phyloP scores from a whole-genome alignment of 495 filamentous ascomycete genomes.

The Xylaria sp. region DNA sequence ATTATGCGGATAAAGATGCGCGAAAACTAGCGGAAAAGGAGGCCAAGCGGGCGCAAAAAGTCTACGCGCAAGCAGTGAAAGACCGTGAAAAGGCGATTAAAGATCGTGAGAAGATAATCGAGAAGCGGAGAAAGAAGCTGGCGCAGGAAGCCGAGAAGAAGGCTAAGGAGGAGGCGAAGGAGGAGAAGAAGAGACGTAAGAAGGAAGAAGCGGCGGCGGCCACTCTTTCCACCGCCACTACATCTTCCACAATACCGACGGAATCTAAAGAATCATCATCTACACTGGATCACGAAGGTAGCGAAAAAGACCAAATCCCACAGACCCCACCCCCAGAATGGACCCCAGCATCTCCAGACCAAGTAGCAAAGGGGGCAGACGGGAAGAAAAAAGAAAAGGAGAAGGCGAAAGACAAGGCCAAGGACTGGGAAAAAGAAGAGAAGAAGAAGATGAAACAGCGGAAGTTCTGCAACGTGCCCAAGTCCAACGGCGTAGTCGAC shows the following conservation, averaged over 20 bases:
- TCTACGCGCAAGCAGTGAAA: conserved; percentile 67
- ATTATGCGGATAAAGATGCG: conserved; percentile 63
- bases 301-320: conserved; percentile 18
- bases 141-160: conserved; percentile 54
- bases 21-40: conserved; percentile 72
- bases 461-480: conserved; percentile 82
- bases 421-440: conserved; percentile 32
- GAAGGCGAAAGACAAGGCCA: conserved; percentile 32
- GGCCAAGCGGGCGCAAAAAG: conserved; percentile 61
- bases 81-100: conserved; percentile 67
- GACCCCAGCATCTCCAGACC: conserved; percentile 18
- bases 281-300: conserved; percentile 29
- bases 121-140: conserved; percentile 60
- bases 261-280: conserved; percentile 33
- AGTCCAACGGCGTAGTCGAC: conserved; percentile 58
- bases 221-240: conserved; percentile 26
- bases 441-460: conserved; percentile 63
- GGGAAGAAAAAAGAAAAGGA: conserved; percentile 30
- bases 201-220: conserved; percentile 40
- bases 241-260: conserved; percentile 31
- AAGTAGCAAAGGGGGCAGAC: conserved; percentile 15
- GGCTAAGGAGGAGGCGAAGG: conserved; percentile 39
- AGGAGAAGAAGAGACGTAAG: conserved; percentile 45
- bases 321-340: not conserved
- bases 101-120: conserved; percentile 61